Base-by-base conservation (phyloP, 345 rosid species). In the Rubroshorea leprosula region DNA sequence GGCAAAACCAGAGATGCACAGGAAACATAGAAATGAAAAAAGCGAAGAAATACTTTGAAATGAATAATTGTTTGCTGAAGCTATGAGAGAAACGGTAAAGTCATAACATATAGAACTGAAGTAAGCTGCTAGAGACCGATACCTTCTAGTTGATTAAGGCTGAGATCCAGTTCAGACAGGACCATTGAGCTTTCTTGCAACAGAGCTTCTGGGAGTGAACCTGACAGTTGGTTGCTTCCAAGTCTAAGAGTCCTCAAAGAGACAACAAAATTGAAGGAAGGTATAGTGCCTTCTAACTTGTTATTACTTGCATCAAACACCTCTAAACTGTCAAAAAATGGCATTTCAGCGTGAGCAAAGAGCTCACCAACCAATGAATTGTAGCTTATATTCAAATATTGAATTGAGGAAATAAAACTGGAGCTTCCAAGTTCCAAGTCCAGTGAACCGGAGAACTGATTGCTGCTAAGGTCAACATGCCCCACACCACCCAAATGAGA, bases 301-400 rank as follows among this genome's bases (percentile, higher is more conserved):
- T 87, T 91, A 58, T 77, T 63, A 71, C 87, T 87, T 13, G 85
- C 98, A 87, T 91, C 97, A 55, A 91, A 78, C 61, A 85, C 96
- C 68, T 91, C 94, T 62, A 87, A 73, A 58, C 83, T 83, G 71
- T 87, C 96, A 35, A 91, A 91, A 78, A 54, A 91, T 2, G 94
- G 85, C 65, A 82, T 72, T 49, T 91, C 94, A 61, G 84, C 97
- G 58, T 83, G 85, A 65, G 86, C 80, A 61, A 87, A 87, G 58
- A 85, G 81, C 74, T 79, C 58, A 14, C 94, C 96, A 18, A 21
- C 74, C 68, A 91, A 56, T 54, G 74, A 49, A 64, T 90, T 86
- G 46, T 60, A 66, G 74, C 97, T 87, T 45, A 83, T 58, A 57
- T 87, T 87, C 67, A 87, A 53, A 68, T 80, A 69, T 50, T 68